Percentiles rank a stretch among this genome's conserved stretches.
Conservation (phyloP, 1,284 basidiomycete genomes). For the Paramarasmius palmivorus region DNA sequence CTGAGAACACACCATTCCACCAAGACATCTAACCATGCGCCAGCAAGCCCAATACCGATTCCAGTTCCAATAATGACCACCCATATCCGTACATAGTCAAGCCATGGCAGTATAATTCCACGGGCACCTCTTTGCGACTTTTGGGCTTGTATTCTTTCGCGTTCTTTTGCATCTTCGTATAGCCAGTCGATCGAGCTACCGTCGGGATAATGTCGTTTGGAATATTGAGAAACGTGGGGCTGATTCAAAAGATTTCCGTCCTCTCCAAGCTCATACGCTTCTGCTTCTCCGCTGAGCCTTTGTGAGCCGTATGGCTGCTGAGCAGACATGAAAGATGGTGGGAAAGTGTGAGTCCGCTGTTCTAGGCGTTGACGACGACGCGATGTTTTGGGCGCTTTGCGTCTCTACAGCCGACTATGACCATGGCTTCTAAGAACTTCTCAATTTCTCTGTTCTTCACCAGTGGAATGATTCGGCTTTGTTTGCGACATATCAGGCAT, state of each 20-base stretch:
- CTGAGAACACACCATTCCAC: conserved; percentile 63
- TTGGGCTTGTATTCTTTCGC: conserved; percentile 53
- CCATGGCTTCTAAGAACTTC: too few species aligned
- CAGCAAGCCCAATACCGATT: conserved; percentile 66
- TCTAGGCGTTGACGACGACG: neutral
- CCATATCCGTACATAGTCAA: conserved; percentile 67
- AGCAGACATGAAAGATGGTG: conserved; percentile 7
- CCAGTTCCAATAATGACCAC: conserved; percentile 67
- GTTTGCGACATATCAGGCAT: too few species aligned
- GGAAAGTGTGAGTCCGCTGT: neutral
- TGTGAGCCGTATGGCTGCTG: conserved; percentile 3
- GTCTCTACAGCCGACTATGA: too few species aligned
- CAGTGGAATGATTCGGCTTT: too few species aligned
- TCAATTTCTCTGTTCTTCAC: too few species aligned
- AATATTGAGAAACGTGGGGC: neutral
- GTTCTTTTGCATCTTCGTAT: conserved; percentile 65
- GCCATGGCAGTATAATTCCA: conserved; percentile 51
- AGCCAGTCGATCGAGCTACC: conserved; percentile 72
- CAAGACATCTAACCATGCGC: conserved; percentile 74
- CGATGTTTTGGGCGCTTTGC: neutral
- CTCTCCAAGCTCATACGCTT: conserved; percentile 7
- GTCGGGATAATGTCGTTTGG: conserved; percentile 45
- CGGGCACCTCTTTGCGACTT: conserved; percentile 53
- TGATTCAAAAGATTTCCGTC: conserved; percentile 1
- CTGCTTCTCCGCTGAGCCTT: conserved; percentile 4